These are phyloP conservation scores for Coemansia sp. DNA, from an alignment of 192 early-diverging fungal genomes.

Conservation along the genomic window DNA sequence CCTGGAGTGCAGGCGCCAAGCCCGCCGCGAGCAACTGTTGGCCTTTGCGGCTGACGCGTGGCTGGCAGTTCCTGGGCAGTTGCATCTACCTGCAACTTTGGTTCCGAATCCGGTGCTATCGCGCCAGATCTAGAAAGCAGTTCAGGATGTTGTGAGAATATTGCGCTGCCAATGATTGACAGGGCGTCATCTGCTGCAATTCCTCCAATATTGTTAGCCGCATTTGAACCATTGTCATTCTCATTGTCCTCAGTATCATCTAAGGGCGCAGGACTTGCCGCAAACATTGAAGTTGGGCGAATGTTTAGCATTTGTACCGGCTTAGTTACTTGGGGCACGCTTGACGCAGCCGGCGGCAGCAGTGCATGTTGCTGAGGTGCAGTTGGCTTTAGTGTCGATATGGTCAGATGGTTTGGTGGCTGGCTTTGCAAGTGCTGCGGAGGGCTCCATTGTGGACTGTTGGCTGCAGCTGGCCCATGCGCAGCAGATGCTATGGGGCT, in stretches of 20 bases:
- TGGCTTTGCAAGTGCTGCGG: constrained; percentile 4
- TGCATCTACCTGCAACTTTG: neutral
- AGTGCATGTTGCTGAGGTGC: neutral
- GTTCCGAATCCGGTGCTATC: neutral
- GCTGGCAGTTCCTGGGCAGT: neutral
- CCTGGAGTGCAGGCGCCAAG: constrained; percentile 31
- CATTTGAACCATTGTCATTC: neutral
- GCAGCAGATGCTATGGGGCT: neutral
- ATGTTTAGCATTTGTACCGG: constrained; percentile 4
- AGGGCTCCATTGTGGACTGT: neutral
- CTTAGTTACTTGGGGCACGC: neutral
- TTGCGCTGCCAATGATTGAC: constrained; percentile 26
- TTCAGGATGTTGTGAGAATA: constrained; percentile 27
- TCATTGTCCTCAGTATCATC: neutral
- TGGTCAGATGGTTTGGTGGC: neutral
- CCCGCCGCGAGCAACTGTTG: constrained; percentile 9
- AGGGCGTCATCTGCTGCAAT: constrained; percentile 20
- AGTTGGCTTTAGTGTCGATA: constrained; percentile 1
- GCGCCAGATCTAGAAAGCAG: neutral
- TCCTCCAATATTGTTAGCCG: constrained; percentile 15
- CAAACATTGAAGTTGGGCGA: constrained; percentile 1
- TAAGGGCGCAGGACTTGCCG: neutral
- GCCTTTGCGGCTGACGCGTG: neutral
- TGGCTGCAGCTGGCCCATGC: constrained; percentile 1
- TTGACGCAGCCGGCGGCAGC: neutral